Evolutionary conservation across 176 grass and related monocot species (phyloP).

Genomic region (Carex littledalei): DNA sequence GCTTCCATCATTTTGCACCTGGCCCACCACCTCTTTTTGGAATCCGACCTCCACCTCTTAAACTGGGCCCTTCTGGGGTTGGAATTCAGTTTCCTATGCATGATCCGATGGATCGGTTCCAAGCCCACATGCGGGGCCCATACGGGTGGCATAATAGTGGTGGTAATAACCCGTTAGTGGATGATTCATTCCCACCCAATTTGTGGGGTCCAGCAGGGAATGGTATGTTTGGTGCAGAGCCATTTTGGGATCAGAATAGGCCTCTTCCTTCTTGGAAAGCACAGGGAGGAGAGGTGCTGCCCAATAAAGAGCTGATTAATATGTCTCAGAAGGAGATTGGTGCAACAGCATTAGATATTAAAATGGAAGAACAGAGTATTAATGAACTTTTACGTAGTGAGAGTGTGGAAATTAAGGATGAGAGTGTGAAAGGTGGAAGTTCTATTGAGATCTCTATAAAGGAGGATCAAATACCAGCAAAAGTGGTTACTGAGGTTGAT

Average conservation of each 20-base stretch:
- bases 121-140: slow-evolving; percentile 45
- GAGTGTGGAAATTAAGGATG: slow-evolving; percentile 42
- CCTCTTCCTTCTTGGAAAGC: slow-evolving; percentile 41
- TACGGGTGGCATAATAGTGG: slow-evolving; percentile 59
- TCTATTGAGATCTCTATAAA: background rate
- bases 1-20: slow-evolving; percentile 73
- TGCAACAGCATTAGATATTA: slow-evolving; percentile 28
- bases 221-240: slow-evolving; percentile 49
- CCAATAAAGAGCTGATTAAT: slow-evolving; percentile 38
- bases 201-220: slow-evolving; percentile 64
- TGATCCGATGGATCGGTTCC: slow-evolving; percentile 76
- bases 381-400: slow-evolving; percentile 27
- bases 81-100: slow-evolving; percentile 86
- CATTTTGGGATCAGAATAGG: slow-evolving; percentile 76
- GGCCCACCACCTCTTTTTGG: slow-evolving; percentile 72
- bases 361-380: slow-evolving; percentile 37
- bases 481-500: slow-evolving; percentile 24
- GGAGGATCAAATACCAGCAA: slow-evolving; percentile 10
- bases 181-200: slow-evolving; percentile 67
- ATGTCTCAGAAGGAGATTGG: slow-evolving; percentile 45
- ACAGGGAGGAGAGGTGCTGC: slow-evolving; percentile 36
- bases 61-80: slow-evolving; percentile 47
- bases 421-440: slow-evolving; percentile 2
- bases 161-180: slow-evolving; percentile 28
- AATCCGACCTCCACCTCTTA: slow-evolving; percentile 69